phyloP scores from a whole-genome alignment of 2,329 filamentous ascomycete species.

The Berkeleyomyces basicola region DNA sequence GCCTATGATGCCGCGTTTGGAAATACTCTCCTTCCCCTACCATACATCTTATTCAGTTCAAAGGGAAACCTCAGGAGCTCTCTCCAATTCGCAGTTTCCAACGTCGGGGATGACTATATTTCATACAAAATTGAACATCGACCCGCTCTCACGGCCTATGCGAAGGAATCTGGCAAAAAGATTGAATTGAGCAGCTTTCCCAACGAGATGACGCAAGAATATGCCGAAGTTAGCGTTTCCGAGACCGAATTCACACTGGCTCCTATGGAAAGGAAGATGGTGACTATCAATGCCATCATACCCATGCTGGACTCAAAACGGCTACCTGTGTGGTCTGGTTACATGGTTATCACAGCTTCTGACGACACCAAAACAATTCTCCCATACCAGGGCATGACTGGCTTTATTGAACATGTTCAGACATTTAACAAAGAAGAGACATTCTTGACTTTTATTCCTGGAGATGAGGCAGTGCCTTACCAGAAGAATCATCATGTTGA shows the following conservation, averaged over 20 bases:
- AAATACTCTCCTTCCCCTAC: slow-evolving; percentile 34
- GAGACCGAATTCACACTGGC: slow-evolving; percentile 26
- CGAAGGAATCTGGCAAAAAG: slow-evolving; percentile 22
- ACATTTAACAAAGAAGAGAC: slow-evolving; percentile 21
- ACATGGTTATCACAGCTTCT: slow-evolving; percentile 24
- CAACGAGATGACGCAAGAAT: slow-evolving; percentile 27
- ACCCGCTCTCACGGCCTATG: slow-evolving; percentile 37
- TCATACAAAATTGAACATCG: slow-evolving; percentile 36
- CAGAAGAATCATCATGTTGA: slow-evolving; percentile 18
- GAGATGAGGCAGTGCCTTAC: slow-evolving; percentile 14
- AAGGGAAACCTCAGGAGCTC: slow-evolving; percentile 36
- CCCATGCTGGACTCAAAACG: slow-evolving; percentile 19
- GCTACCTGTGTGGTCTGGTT: slow-evolving; percentile 28
- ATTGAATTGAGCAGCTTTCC: slow-evolving; percentile 23
- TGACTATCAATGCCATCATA: slow-evolving; percentile 20
- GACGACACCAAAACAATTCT: slow-evolving; percentile 23
- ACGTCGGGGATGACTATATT: slow-evolving; percentile 31
- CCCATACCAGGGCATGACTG: slow-evolving; percentile 25
- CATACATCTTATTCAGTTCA: slow-evolving; percentile 48
- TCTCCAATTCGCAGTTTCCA: slow-evolving; percentile 38
- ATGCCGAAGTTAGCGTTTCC: slow-evolving; percentile 23
- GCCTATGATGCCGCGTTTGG: slow-evolving; percentile 40
- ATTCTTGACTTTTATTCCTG: slow-evolving; percentile 20
- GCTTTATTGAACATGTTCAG: slow-evolving; percentile 20
- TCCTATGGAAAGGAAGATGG: slow-evolving; percentile 16